Evolutionary conservation across 2,329 filamentous ascomycete species (phyloP).

Genomic region (Alternaria burnsii): DNA sequence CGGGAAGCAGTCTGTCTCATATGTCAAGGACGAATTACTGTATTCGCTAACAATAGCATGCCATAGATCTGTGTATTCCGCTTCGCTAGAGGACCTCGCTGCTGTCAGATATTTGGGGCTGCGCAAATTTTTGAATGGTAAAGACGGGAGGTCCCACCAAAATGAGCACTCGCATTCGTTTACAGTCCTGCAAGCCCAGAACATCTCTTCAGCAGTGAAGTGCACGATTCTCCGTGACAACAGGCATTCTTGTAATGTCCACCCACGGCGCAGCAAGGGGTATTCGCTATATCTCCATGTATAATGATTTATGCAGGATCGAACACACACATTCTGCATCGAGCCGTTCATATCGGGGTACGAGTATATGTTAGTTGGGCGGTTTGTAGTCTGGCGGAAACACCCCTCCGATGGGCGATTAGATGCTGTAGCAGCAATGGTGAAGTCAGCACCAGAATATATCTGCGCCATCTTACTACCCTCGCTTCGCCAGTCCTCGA

Average conservation of each 20-base stretch:
- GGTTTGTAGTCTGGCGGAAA: constrained; percentile 2
- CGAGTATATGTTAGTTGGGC: neutral
- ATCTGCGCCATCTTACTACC: constrained; percentile 26
- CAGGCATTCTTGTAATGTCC: constrained; percentile 14
- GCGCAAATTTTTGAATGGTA: neutral
- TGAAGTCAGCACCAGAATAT: constrained; percentile 23
- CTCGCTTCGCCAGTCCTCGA: constrained; percentile 26
- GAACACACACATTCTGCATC: neutral
- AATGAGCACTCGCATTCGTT: constrained; percentile 2
- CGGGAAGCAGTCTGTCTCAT: constrained; percentile 8
- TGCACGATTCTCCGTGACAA: constrained; percentile 4
- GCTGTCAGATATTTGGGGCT: neutral
- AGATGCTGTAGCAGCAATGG: constrained; percentile 14
- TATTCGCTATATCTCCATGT: neutral
- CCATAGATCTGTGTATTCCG: neutral
- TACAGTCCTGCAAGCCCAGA: constrained; percentile 11
- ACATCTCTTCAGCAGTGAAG: constrained; percentile 8
- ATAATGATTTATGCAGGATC: neutral
- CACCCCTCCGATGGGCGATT: constrained; percentile 2
- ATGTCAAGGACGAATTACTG: neutral
- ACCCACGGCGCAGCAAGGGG: constrained; percentile 7
- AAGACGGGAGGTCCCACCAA: neutral
- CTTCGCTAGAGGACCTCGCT: neutral
- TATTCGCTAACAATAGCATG: neutral
- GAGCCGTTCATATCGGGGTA: constrained; percentile 4